phyloP scores from a whole-genome alignment of 1,139 yeast genomes.

The Pichia sp. region DNA sequence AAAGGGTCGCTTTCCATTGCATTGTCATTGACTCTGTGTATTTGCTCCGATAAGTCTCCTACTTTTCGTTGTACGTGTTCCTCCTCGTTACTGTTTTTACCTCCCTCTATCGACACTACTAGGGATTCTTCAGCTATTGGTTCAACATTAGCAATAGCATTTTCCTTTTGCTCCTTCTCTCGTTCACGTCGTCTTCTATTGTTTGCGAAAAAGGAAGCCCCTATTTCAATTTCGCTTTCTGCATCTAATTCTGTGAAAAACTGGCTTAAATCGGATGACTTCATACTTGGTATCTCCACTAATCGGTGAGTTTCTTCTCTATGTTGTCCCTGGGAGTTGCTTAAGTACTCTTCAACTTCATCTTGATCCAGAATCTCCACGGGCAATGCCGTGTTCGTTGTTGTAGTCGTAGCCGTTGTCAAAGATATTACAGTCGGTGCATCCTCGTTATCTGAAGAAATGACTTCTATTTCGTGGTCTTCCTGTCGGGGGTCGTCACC shows the following conservation, averaged over 20 bases:
- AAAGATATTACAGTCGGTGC: slow-evolving; percentile 6
- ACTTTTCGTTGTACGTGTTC: background rate
- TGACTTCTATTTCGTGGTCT: background rate
- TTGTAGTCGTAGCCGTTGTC: slow-evolving; percentile 7
- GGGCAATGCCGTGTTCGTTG: slow-evolving; percentile 15
- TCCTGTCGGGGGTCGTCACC: slow-evolving; percentile 2
- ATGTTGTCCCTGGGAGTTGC: slow-evolving; percentile 4
- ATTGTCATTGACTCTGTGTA: too few species aligned
- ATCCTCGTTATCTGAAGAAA: background rate
- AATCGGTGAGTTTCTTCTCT: background rate
- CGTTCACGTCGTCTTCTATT: slow-evolving; percentile 10
- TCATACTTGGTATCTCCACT: slow-evolving; percentile 17
- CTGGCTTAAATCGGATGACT: slow-evolving; percentile 19
- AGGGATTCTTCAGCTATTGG: slow-evolving; percentile 7
- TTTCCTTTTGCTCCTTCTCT: slow-evolving; percentile 7
- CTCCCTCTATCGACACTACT: background rate
- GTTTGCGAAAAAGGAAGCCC: slow-evolving; percentile 17
- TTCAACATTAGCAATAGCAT: slow-evolving; percentile 3
- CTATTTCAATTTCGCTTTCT: slow-evolving; percentile 10
- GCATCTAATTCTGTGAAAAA: slow-evolving; percentile 19
- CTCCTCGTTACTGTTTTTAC: background rate
- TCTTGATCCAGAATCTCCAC: slow-evolving; percentile 17
- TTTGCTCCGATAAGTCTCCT: too few species aligned
- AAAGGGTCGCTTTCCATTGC: too few species aligned
- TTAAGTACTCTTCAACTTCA: slow-evolving; percentile 17